Conservation (phyloP, 345 rosid genomes). For the Moricandia arvensis region DNA sequence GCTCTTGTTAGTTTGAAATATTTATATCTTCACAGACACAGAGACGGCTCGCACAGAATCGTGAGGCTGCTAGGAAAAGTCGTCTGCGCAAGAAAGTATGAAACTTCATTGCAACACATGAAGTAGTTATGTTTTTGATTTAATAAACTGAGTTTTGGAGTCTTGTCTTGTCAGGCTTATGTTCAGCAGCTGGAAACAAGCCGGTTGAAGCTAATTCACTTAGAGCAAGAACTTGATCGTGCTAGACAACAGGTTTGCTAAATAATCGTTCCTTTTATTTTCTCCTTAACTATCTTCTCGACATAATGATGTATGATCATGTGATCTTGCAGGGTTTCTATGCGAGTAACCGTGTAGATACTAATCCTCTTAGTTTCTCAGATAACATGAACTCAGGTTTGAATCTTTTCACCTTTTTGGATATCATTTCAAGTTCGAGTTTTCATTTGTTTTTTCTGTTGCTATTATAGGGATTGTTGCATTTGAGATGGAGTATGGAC, state of each 20-base stretch:
- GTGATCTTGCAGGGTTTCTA: slow-evolving; percentile 41
- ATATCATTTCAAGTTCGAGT: no score
- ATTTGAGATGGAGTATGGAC: no score
- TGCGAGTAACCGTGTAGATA: slow-evolving; percentile 53
- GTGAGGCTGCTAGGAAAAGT: slow-evolving; percentile 98
- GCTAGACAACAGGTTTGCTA: slow-evolving; percentile 56
- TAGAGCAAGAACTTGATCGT: slow-evolving; percentile 84
- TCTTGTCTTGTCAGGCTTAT: slow-evolving; percentile 64
- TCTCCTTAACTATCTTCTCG: background rate
- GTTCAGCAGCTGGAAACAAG: slow-evolving; percentile 95
- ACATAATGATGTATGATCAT: background rate
- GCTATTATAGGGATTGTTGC: no score
- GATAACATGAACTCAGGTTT: slow-evolving; percentile 65
- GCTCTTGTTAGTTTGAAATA: background rate
- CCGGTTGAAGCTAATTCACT: slow-evolving; percentile 72
- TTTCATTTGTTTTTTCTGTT: no score
- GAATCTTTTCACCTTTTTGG: slow-evolving; percentile 3
- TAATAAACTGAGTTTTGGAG: slow-evolving; percentile 7
- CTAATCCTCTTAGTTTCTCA: slow-evolving; percentile 49
- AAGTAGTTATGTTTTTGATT: background rate
- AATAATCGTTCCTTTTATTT: background rate
- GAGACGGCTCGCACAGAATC: slow-evolving; percentile 96
- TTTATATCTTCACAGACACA: slow-evolving; percentile 51
- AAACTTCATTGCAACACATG: background rate
- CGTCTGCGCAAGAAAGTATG: slow-evolving; percentile 92